phyloP scores from a whole-genome alignment of 345 rosid genomes.

The Carallia brachiata region DNA sequence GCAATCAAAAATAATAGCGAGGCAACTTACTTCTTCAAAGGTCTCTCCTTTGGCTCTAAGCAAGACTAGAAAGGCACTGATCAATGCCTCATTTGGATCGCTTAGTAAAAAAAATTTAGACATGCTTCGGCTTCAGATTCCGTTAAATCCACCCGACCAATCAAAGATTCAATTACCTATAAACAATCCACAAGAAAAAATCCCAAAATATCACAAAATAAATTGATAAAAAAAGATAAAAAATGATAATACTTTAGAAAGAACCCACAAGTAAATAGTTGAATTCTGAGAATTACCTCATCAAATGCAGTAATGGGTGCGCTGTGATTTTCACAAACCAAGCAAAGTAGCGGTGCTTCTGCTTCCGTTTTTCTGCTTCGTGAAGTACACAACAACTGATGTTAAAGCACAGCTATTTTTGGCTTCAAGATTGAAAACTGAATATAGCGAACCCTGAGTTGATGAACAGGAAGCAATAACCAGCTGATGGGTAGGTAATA shows the following conservation, averaged over 20 bases:
- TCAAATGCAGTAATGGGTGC: slow-evolving; percentile 38
- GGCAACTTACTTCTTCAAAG: slow-evolving; percentile 63
- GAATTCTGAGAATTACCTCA: slow-evolving; percentile 30
- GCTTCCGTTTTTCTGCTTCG: background rate
- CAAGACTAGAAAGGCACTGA: slow-evolving; percentile 88
- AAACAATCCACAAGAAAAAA: background rate
- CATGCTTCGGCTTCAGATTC: slow-evolving; percentile 77
- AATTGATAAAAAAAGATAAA: background rate
- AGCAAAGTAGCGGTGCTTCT: background rate
- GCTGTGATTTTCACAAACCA: slow-evolving; percentile 25
- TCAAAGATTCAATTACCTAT: slow-evolving; percentile 69
- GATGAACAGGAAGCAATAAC: background rate
- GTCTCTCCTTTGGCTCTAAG: slow-evolving; percentile 99
- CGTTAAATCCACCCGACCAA: slow-evolving; percentile 64
- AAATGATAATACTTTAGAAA: too few species aligned
- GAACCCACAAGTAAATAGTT: too few species aligned
- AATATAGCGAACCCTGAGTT: background rate
- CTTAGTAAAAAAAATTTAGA: slow-evolving; percentile 58
- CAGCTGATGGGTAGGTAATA: background rate
- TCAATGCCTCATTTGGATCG: slow-evolving; percentile 61
- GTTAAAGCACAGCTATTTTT: background rate
- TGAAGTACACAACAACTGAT: background rate
- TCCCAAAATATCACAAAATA: background rate
- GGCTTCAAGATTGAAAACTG: slow-evolving; percentile 1
- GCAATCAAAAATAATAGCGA: background rate